Evolutionary conservation across 805 yeast genomes (phyloP), one percentile per base, ranked within the genome.

Genomic region (Maudiozyma turicensis): DNA sequence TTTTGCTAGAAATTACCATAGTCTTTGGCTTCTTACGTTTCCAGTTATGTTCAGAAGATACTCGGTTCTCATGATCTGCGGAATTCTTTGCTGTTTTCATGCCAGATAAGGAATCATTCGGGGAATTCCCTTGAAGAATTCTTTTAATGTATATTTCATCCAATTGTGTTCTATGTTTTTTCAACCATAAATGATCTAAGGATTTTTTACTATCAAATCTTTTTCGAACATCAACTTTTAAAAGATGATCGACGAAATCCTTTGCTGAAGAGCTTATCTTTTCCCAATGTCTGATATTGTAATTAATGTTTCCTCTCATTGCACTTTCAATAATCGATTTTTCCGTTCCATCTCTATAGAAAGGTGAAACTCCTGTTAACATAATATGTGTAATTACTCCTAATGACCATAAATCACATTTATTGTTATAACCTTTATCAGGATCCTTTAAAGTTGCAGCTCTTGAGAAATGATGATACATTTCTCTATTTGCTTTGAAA

Each of bases 341-440:
- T 34, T 67, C 72, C 15, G 72, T 65, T 2, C 77, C 75, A 46
- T 72, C 70, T 2, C 69, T 74, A 54, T 75, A 78, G 55, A 82
- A 82, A 6, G 87, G 86, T 0, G 86, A 81, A 2, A 79, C 70
- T 0, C 86, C 86, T 40, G 81, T 78, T 13, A 81, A 62, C 62
- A 82, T 63, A 10, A 82, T 78, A 61, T 80, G 80, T 4, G 73
- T 57, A 13, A 82, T 73, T 0, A 82, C 74, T 0, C 88, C 88
- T 4, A 82, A 56, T 1, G 88, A 82, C 89, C 88, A 82, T 38
- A 80, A 61, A 61, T 82, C 88, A 58, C 86, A 81, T 56, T 77
- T 78, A 32, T 64, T 65, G 50, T 72, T 76, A 56, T 81, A 81
- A 0, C 81, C 81, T 11, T 40, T 47, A 11, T 52, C 51, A 14